These are phyloP conservation scores for Endocarpon pusillum DNA, from an alignment of 495 filamentous ascomycete genomes.

Conservation along the genomic window DNA sequence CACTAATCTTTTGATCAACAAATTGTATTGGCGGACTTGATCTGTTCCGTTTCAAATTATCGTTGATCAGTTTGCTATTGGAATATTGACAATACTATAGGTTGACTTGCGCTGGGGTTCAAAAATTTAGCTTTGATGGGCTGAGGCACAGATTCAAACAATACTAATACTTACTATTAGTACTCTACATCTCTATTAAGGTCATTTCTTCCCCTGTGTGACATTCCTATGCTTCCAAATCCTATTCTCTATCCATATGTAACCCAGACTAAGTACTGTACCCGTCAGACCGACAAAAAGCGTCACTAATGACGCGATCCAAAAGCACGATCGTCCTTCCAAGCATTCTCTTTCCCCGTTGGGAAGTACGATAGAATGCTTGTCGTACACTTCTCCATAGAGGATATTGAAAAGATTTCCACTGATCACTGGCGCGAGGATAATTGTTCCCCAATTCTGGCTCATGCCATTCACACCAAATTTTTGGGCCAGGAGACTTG, in stretches of 20 bases:
- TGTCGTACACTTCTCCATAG: conserved; percentile 63
- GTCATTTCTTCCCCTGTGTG: no score
- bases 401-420: conserved; percentile 85
- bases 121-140: no score
- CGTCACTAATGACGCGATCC: conserved; percentile 68
- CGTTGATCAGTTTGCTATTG: no score
- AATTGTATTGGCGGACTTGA: no score
- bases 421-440: conserved; percentile 63
- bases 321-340: conserved; percentile 70
- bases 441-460: conserved; percentile 93
- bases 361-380: conserved; percentile 47
- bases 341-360: conserved; percentile 58
- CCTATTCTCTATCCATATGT: conserved; percentile 50
- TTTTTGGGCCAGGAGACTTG: conserved; percentile 75
- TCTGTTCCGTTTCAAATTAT: no score
- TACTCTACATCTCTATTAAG: no score
- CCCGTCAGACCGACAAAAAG: conserved; percentile 55
- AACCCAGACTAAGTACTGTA: conserved; percentile 52
- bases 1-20: no score
- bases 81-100: no score
- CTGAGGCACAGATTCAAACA: no score
- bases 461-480: conserved; percentile 82
- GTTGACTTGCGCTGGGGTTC: no score
- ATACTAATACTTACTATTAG: no score
- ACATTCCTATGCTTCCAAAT: conserved; percentile 17